Evolutionary conservation across 768 basidiomycete species (phyloP).

Genomic region (Lactifluus piperatus): DNA sequence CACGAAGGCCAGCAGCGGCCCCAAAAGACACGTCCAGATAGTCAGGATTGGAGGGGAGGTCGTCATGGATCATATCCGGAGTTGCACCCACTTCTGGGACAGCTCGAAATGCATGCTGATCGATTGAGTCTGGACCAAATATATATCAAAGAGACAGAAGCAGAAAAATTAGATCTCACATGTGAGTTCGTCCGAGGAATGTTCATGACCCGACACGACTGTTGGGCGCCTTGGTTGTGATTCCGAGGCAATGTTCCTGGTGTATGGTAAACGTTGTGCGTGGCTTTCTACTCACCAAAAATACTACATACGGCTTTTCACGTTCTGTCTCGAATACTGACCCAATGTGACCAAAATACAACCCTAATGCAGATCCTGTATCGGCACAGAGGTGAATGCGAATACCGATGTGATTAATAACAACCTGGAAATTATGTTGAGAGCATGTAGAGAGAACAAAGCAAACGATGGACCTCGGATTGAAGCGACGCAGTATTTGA

Average conservation of each 20-base stretch:
- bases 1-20: conserved; percentile 65
- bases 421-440: conserved; percentile 34
- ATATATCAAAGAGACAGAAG: not conserved
- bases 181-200: conserved; percentile 21
- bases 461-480: conserved; percentile 1
- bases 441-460: not conserved
- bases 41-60: conserved; percentile 81
- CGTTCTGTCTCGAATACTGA: conserved; percentile 33
- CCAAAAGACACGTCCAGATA: conserved; percentile 83
- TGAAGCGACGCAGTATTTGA: not conserved
- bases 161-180: conserved; percentile 19
- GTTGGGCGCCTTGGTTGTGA: conserved; percentile 5
- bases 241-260: not conserved
- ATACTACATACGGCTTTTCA: conserved; percentile 21
- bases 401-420: conserved; percentile 44
- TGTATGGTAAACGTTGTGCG: not conserved
- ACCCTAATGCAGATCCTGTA: conserved; percentile 49
- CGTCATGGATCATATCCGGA: conserved; percentile 86
- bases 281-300: not conserved
- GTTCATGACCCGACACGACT: conserved; percentile 5
- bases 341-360: conserved; percentile 45
- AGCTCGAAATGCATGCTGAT: conserved; percentile 71
- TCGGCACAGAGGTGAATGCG: conserved; percentile 72
- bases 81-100: conserved; percentile 69
- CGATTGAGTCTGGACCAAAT: conserved; percentile 50